Evolutionary conservation across 257 asterid species (phyloP).

Genomic region (Nicotiana obtusifolia): DNA sequence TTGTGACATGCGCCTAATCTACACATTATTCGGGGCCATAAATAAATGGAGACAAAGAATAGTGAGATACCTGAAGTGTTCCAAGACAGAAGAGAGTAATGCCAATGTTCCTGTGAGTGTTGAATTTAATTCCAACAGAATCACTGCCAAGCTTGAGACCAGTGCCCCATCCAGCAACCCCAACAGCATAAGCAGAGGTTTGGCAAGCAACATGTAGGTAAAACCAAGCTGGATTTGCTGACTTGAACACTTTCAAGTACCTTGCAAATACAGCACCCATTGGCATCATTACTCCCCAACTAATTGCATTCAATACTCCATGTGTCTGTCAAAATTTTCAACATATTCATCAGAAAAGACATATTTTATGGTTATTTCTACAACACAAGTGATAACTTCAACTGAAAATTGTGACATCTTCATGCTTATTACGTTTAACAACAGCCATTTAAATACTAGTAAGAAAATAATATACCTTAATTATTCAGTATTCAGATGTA

Average conservation of each 20-base stretch:
- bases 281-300: constrained; percentile 29
- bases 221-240: constrained; percentile 29
- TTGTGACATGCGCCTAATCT: too few relatives aligned
- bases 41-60: background rate
- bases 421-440: background rate
- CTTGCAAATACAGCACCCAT: constrained; percentile 21
- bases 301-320: constrained; percentile 21
- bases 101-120: constrained; percentile 19
- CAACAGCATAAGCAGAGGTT: constrained; percentile 15
- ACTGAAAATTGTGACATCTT: background rate
- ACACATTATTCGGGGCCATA: too few relatives aligned
- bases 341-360: too few relatives aligned
- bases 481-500: too few relatives aligned
- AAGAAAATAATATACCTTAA: too few relatives aligned
- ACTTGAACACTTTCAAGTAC: constrained; percentile 12
- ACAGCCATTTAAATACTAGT: too few relatives aligned
- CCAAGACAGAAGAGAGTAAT: constrained; percentile 20
- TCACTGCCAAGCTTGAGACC: constrained; percentile 23
- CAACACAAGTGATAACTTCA: background rate
- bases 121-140: constrained; percentile 13
- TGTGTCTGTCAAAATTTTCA: constrained; percentile 17
- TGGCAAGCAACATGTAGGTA: constrained; percentile 23
- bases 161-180: constrained; percentile 27
- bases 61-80: constrained; percentile 20
- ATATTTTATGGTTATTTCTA: background rate